Conservation (phyloP, 345 rosid genomes). For the Eutrema heterophyllum region DNA sequence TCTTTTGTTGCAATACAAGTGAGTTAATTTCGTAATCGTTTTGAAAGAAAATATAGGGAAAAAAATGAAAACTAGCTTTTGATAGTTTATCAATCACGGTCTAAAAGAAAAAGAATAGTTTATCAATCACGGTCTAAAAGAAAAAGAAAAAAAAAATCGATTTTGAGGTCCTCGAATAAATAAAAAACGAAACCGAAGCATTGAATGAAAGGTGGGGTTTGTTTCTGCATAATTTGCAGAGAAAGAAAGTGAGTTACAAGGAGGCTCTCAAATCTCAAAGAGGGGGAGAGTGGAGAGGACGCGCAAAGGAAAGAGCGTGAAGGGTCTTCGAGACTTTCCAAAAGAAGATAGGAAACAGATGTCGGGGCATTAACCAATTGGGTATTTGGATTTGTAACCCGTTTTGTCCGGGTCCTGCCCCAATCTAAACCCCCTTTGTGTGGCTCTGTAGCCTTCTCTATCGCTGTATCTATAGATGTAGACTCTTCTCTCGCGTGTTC, state of each 20-base stretch:
- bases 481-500: conserved; percentile 30
- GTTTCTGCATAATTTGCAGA: background rate
- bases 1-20: background rate
- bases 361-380: conserved; percentile 34
- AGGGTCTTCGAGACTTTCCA: conserved; percentile 4
- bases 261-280: too few species aligned
- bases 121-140: conserved; percentile 4
- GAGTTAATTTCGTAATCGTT: background rate
- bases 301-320: conserved; percentile 12
- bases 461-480: conserved; percentile 13
- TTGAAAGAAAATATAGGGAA: background rate
- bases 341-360: conserved; percentile 35
- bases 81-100: background rate
- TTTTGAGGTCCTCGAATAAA: background rate
- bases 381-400: conserved; percentile 33
- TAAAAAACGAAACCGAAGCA: conserved; percentile 17
- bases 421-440: background rate
- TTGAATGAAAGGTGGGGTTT: conserved; percentile 17
- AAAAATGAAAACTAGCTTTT: background rate
- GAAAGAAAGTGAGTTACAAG: background rate
- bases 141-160: too few species aligned
- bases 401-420: conserved; percentile 33
- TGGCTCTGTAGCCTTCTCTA: background rate
- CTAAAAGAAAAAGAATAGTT: too few species aligned
- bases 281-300: background rate